Conservation (phyloP, 768 basidiomycete species). For the Favolaschia claudopus region DNA sequence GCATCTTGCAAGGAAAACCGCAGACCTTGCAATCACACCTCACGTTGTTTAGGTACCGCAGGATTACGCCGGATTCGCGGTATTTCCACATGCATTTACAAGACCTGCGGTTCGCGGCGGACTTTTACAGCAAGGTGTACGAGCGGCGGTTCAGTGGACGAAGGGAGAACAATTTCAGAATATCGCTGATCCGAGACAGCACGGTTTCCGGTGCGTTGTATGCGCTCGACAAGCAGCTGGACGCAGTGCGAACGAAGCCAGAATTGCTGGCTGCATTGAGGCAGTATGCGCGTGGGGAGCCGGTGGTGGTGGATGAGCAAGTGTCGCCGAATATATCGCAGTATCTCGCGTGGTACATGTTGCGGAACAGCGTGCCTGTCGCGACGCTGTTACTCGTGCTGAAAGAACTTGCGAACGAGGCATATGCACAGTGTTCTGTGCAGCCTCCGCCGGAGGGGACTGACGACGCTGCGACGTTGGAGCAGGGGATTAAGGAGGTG, state of each 20-base stretch:
- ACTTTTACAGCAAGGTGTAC: conserved; percentile 80
- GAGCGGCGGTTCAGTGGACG: conserved; percentile 78
- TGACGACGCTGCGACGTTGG: conserved; percentile 42
- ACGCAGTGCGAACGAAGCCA: conserved; percentile 48
- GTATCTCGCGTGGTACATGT: conserved; percentile 74
- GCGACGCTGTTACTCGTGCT: conserved; percentile 71
- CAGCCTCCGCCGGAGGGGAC: conserved; percentile 62
- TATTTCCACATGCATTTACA: conserved; percentile 76
- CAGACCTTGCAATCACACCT: conserved; percentile 79
- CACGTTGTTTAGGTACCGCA: conserved; percentile 72
- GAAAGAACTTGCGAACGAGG: conserved; percentile 66
- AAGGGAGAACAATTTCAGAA: conserved; percentile 68
- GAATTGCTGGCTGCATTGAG: conserved; percentile 53
- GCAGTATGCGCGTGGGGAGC: conserved; percentile 65
- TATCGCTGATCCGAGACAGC: conserved; percentile 75
- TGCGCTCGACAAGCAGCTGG: conserved; percentile 66
- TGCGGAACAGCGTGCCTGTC: conserved; percentile 73
- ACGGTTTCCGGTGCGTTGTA: conserved; percentile 73
- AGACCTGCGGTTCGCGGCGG: conserved; percentile 75
- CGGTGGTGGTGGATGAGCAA: conserved; percentile 36
- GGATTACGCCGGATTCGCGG: conserved; percentile 60
- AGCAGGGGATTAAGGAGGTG: conserved; percentile 79
- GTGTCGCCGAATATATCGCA: conserved; percentile 40
- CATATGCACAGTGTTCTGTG: conserved; percentile 62
- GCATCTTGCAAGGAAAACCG: conserved; percentile 91